Percentiles rank a stretch among this genome's conserved stretches.
Conservation (phyloP, 2,329 filamentous ascomycete genomes). For the Fonsecaea pedrosoi region DNA sequence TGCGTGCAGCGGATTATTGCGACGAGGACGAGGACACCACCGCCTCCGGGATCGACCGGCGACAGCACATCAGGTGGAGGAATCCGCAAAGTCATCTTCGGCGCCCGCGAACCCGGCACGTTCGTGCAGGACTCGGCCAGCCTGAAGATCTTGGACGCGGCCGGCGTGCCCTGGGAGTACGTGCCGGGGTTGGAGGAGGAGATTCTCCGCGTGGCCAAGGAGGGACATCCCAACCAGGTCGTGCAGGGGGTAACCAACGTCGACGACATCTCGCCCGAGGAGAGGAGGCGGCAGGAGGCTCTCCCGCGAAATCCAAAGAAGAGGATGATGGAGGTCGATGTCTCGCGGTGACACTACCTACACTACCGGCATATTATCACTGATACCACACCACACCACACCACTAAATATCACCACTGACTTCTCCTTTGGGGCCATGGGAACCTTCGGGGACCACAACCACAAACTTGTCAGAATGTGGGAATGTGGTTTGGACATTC, state of each 20-base stretch:
- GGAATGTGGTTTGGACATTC: no score
- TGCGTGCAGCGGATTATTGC: conserved; percentile 77
- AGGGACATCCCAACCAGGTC: conserved; percentile 67
- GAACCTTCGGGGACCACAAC: no score
- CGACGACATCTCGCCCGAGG: conserved; percentile 49
- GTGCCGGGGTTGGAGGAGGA: conserved; percentile 78
- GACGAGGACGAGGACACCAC: conserved; percentile 43
- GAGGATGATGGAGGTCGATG: conserved; percentile 52
- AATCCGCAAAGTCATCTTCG: conserved; percentile 79
- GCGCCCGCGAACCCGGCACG: conserved; percentile 85
- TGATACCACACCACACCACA: no score
- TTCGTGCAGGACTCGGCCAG: conserved; percentile 87
- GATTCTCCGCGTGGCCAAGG: conserved; percentile 81
- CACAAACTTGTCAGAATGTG: no score
- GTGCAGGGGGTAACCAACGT: conserved; percentile 43
- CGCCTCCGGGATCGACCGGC: conserved; percentile 8
- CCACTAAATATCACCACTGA: no score
- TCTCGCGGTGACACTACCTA: conserved; percentile 14
- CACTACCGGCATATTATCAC: no score
- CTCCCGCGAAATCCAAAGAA: conserved; percentile 54
- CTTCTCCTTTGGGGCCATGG: no score
- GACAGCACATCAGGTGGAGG: no score
- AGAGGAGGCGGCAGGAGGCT: conserved; percentile 48
- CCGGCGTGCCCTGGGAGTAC: conserved; percentile 75
- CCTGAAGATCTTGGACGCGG: conserved; percentile 70